These are phyloP conservation scores for Cercospora sesami DNA, from an alignment of 2,329 filamentous ascomycete species.

Conservation along the genomic window DNA sequence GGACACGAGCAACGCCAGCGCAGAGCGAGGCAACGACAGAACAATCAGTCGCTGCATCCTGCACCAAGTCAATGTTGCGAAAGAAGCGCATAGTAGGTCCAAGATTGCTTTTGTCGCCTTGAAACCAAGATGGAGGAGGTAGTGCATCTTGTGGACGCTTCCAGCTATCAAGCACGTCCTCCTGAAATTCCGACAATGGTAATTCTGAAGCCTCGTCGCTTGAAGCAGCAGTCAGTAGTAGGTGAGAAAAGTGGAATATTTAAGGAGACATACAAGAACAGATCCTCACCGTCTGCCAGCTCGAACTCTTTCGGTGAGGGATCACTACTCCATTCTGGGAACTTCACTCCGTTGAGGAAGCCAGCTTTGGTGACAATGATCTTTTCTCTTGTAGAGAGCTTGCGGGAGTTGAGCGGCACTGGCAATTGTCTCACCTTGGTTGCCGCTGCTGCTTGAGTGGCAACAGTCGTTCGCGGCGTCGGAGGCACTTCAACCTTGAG, in stretches of 20 bases:
- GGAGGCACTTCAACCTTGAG: constrained; percentile 13
- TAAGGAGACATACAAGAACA: constrained; percentile 61
- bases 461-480: not conserved
- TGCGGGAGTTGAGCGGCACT: constrained; percentile 60
- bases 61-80: constrained; percentile 75
- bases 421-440: constrained; percentile 40
- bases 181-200: constrained; percentile 72
- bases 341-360: constrained; percentile 76
- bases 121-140: constrained; percentile 46
- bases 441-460: constrained; percentile 7
- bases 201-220: constrained; percentile 63
- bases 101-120: constrained; percentile 33
- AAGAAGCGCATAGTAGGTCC: constrained; percentile 59
- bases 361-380: constrained; percentile 76
- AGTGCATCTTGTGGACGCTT: constrained; percentile 71
- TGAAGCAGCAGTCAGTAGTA: constrained; percentile 45
- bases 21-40: constrained; percentile 96
- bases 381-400: constrained; percentile 68
- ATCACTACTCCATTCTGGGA: constrained; percentile 76
- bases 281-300: constrained; percentile 48
- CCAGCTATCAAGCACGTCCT: constrained; percentile 79
- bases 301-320: constrained; percentile 65
- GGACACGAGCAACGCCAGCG: constrained; percentile 69
- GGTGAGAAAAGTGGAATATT: constrained; percentile 1
- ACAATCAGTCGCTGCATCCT: constrained; percentile 94